Base-by-base conservation (phyloP, 805 yeast species). In the Jamesozyma lodderae region DNA sequence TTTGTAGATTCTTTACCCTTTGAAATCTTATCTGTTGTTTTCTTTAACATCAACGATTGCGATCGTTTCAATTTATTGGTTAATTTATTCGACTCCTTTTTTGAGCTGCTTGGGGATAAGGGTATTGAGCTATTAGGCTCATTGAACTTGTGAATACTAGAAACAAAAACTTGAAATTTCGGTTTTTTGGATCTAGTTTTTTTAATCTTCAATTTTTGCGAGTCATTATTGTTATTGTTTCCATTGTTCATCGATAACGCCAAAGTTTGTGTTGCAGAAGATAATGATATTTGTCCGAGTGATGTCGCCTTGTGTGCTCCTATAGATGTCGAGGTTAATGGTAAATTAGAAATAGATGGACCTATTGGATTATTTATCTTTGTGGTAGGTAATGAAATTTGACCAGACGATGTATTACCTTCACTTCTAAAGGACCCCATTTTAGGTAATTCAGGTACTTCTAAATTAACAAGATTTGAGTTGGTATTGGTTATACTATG, bases 371-470 rank as follows among this genome's bases (percentile, higher is more conserved):
- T 26, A 14, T 11, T 16, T 6, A 8, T 23, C 14, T 17, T 24
- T 16, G 22, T 19, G 16, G 27, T 18, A 11, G 21, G 14, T 26
- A 29, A 22, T 18, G 34, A 24, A 11, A 23, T 6, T 8, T 15
- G n/a, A 4, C 14, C 23, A 20, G 30, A 39, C 20, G 19, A 28
- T 9, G 23, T 19, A n/a, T 13, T 23, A 3, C 26, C 21, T 8
- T 53, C 58, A 33, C 58, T 55, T 27, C 42, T 52, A 41, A 59
- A 59, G 3, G 63, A 58, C 3, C 64, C 64, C 64, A 59, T 59
- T 34, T 58, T 59, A 10, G 64, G 64, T 32, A 59, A 43, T 35
- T 58, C 63, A 1, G 60, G 62, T 3, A 58, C 50, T 16, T 42
- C 45, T 14, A 56, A 37, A 11, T 43, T 29, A 15, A 44, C 45